Conservation (phyloP, 345 rosid species). For the Brassica napus region DNA sequence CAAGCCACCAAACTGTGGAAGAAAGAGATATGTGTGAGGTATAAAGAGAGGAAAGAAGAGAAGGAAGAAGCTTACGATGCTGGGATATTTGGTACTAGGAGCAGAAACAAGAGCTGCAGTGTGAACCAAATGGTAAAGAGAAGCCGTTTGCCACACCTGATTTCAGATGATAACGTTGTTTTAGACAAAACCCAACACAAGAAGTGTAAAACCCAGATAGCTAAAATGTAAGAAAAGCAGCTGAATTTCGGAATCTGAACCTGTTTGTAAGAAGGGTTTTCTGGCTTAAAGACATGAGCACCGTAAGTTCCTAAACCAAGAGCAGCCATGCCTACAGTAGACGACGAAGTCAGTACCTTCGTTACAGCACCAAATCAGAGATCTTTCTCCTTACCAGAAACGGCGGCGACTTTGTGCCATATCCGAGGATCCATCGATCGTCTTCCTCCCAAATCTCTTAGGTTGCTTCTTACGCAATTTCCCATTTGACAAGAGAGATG, state of each 20-base stretch:
- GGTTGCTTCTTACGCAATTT: slow-evolving; percentile 23
- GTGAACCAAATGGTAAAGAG: slow-evolving; percentile 89
- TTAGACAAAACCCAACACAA: background rate
- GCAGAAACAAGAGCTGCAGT: slow-evolving; percentile 86
- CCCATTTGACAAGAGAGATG: slow-evolving; percentile 28
- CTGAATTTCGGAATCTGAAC: slow-evolving; percentile 32
- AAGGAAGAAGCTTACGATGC: slow-evolving; percentile 49
- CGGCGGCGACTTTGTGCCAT: slow-evolving; percentile 92
- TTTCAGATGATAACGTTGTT: background rate
- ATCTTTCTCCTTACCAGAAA: slow-evolving; percentile 58
- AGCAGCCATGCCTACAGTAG: slow-evolving; percentile 66
- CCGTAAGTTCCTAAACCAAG: slow-evolving; percentile 94
- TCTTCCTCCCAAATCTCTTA: slow-evolving; percentile 28
- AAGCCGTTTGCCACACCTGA: slow-evolving; percentile 95
- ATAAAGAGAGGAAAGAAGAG: background rate
- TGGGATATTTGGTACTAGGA: slow-evolving; percentile 68
- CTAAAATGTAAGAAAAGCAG: background rate
- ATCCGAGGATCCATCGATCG: slow-evolving; percentile 58
- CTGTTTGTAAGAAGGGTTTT: slow-evolving; percentile 78
- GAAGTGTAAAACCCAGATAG: background rate
- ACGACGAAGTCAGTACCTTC: slow-evolving; percentile 5
- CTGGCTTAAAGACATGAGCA: slow-evolving; percentile 76
- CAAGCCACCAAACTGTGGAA: slow-evolving; percentile 85
- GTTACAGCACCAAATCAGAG: background rate
- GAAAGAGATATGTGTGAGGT: background rate